Evolutionary conservation across 176 grass and related monocot species (phyloP).

Genomic region (Zoysia japonica): DNA sequence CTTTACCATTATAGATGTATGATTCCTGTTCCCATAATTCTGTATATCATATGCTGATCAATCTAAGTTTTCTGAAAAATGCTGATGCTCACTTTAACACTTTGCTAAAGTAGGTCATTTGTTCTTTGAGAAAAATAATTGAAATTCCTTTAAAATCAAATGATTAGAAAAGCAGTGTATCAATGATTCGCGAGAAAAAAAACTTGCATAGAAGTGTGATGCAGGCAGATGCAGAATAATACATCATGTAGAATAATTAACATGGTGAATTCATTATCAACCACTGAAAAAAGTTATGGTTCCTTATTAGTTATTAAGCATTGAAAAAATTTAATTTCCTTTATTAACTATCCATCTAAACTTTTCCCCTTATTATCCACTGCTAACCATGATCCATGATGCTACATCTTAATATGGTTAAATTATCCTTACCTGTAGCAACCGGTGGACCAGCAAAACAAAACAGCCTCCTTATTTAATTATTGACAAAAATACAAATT

Average conservation of each 20-base stretch:
- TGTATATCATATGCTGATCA: neutral
- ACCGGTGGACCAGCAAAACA: no score
- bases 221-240: neutral
- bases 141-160: conserved; percentile 6
- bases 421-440: no score
- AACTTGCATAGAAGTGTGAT: neutral
- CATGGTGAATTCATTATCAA: no score
- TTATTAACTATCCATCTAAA: no score
- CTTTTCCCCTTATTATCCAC: no score
- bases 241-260: neutral
- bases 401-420: no score
- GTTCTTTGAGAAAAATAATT: neutral
- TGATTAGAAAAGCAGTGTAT: neutral
- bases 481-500: no score
- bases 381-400: no score
- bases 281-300: no score
- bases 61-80: neutral
- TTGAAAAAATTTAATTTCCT: no score
- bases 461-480: no score
- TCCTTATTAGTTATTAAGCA: no score
- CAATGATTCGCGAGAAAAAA: neutral
- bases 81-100: neutral
- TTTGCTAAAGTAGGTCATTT: neutral
- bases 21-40: neutral
- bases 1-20: neutral